Evolutionary conservation across 805 yeast species (phyloP).

Genomic region (Ogataea pilisensis): DNA sequence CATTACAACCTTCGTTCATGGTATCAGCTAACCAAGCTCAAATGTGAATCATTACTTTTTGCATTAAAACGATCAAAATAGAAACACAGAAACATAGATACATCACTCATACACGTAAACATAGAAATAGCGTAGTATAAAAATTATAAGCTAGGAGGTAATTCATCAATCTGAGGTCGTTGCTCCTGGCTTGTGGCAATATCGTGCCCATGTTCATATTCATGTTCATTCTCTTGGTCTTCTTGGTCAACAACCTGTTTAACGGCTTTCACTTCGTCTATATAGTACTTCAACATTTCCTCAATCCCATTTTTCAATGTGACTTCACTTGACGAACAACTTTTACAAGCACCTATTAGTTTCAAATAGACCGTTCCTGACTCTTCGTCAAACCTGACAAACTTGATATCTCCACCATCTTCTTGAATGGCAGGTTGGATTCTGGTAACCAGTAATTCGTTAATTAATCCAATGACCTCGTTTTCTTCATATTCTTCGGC

Average conservation of each 20-base stretch:
- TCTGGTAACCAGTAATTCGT: constrained; percentile 88
- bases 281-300: constrained; percentile 94
- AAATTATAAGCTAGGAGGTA: constrained; percentile 34
- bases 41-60: too few species aligned
- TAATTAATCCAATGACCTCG: constrained; percentile 84
- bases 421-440: constrained; percentile 98
- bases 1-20: too few species aligned
- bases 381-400: constrained; percentile 77
- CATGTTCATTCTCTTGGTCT: constrained; percentile 20
- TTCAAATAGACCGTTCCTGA: constrained; percentile 85
- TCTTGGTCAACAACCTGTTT: constrained; percentile 78
- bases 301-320: constrained; percentile 95
- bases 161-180: constrained; percentile 21
- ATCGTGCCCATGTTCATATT: background rate
- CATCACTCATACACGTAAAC: too few species aligned
- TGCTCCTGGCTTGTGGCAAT: background rate
- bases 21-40: too few species aligned
- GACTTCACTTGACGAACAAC: constrained; percentile 86
- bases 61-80: too few species aligned
- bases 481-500: constrained; percentile 70
- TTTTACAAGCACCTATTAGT: constrained; percentile 92
- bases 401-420: constrained; percentile 97
- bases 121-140: too few species aligned
- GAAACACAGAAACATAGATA: too few species aligned
- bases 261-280: constrained; percentile 90